phyloP scores from a whole-genome alignment of 257 asterid species.

The Anisodus tanguticus region DNA sequence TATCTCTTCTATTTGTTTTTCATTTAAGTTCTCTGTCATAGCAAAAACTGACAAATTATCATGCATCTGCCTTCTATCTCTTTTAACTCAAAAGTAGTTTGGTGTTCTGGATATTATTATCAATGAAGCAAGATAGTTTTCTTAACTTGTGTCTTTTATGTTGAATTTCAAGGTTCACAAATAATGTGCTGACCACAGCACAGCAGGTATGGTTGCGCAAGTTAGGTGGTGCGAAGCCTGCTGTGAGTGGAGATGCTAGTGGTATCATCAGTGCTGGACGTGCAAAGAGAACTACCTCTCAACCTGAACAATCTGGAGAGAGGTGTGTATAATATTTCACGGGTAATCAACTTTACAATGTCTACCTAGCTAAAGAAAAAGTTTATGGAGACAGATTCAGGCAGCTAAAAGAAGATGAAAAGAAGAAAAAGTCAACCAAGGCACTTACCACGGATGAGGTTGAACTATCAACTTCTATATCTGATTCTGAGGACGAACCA shows the following conservation, averaged over 20 bases:
- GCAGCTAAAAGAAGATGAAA: slow-evolving; percentile 82
- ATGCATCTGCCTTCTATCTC: not conserved
- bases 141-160: not conserved
- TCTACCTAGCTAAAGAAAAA: slow-evolving; percentile 34
- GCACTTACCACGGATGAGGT: slow-evolving; percentile 59
- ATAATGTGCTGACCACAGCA: slow-evolving; percentile 94
- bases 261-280: slow-evolving; percentile 97
- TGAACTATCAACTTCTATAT: slow-evolving; percentile 50
- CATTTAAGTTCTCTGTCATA: not conserved
- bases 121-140: slow-evolving; percentile 7
- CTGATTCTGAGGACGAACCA: slow-evolving; percentile 60
- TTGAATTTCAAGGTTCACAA: slow-evolving; percentile 71
- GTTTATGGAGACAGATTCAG: slow-evolving; percentile 60
- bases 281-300: slow-evolving; percentile 78
- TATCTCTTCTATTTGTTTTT: not conserved
- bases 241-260: slow-evolving; percentile 78
- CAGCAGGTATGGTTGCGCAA: slow-evolving; percentile 98
- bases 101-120: not conserved
- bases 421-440: slow-evolving; percentile 53
- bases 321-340: slow-evolving; percentile 55
- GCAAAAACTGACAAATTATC: slow-evolving; percentile 25
- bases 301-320: slow-evolving; percentile 67
- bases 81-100: not conserved
- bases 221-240: slow-evolving; percentile 94
- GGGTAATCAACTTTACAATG: slow-evolving; percentile 26